Evolutionary conservation across 371 early-diverging fungal species (phyloP), one percentile per base, ranked within the genome.

Genomic region (Haplosporangium sp.): DNA sequence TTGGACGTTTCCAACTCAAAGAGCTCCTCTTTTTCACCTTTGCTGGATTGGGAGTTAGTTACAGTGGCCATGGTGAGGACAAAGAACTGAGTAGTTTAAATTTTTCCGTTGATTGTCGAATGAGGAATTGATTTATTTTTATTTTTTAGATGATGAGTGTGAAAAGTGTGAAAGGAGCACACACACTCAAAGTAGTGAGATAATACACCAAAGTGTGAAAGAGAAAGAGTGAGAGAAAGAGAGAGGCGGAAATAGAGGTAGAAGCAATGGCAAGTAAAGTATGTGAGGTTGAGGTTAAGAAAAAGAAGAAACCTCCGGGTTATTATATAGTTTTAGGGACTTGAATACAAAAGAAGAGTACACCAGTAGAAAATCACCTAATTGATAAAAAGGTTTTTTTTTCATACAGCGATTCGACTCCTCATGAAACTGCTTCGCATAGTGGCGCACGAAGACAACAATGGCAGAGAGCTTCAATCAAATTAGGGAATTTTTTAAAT

Each of bases 1-100:
- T 20, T 6, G 8, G 66, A n/a, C 40, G 53, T 61, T 56, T 70
- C 71, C 9, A 63, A 19, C 34, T 69, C 76, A 20, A 53, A 37
- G 40, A 59, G 34, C 44, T 75, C 71, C 50, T 75, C 63, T 47
- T 60, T 63, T 15, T 48, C 48, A 44, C 34, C 35, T 45, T 27
- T 48, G 55, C 10, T 53, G n/a, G 17, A 37, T 39, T 47, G 52
- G 17, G 57, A 27, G 19, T 15, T 61, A 27, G 9, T 61, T 37
- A 17, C 45, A 9, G 61, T 27, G 40, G 61, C 42, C 61, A 61
- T 61, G 47, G 42, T 59, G 59, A n/a, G 35, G 35, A 34, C 55
- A 55, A 9, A 20, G 0, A 52, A 52, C 6, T 52, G 17, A 52
- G 8, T 7, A 9, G 55, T 20, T 55, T 55, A 42, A 42, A 42